phyloP scores from a whole-genome alignment of 352 stramenopile genomes.

The Pilasporangium apinafurcum region DNA sequence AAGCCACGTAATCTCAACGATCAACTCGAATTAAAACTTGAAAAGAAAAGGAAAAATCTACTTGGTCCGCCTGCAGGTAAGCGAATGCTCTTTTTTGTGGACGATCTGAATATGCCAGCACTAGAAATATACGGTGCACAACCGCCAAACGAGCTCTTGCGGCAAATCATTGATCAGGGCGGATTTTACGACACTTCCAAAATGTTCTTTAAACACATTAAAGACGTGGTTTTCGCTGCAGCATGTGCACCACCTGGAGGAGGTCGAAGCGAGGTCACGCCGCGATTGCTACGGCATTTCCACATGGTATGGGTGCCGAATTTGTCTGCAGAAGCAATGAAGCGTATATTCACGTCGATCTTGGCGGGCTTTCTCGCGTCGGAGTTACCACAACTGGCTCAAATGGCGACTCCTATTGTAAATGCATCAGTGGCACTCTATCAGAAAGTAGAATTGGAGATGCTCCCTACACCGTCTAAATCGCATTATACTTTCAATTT shows the following conservation, averaged over 20 bases:
- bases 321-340: constrained; percentile 74
- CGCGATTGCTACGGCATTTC: constrained; percentile 86
- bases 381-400: constrained; percentile 61
- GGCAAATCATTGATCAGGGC: constrained; percentile 88
- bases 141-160: constrained; percentile 88
- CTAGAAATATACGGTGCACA: constrained; percentile 91
- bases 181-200: constrained; percentile 91
- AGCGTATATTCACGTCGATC: constrained; percentile 89
- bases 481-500: constrained; percentile 95
- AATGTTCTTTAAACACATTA: constrained; percentile 91
- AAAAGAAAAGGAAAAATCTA: constrained; percentile 84
- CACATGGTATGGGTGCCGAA: constrained; percentile 91
- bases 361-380: constrained; percentile 77
- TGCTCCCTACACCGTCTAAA: constrained; percentile 89
- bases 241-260: constrained; percentile 85
- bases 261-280: constrained; percentile 82
- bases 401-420: constrained; percentile 80
- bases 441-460: constrained; percentile 79
- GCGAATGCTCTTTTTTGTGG: constrained; percentile 86
- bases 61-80: constrained; percentile 67
- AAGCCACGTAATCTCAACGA: constrained; percentile 81
- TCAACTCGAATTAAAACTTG: constrained; percentile 75
- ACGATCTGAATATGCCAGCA: constrained; percentile 92
- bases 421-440: constrained; percentile 86
- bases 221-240: constrained; percentile 79